phyloP scores from a whole-genome alignment of 495 filamentous ascomycete genomes.

The Poronia punctata region DNA sequence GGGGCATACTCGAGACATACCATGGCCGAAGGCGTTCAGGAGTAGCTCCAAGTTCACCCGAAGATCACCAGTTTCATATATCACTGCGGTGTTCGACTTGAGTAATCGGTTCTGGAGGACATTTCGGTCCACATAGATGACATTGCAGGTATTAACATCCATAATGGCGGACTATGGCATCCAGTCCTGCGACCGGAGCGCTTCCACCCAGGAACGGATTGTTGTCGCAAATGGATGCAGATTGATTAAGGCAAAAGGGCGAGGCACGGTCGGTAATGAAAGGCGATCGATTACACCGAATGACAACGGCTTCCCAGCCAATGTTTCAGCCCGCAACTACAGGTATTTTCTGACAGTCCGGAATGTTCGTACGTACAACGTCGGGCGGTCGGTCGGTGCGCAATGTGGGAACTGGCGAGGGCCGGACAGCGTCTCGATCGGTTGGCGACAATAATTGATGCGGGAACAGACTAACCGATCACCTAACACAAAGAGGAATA shows the following conservation, averaged over 20 bases:
- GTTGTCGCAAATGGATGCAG: conserved; percentile 1
- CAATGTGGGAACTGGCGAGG: conserved; percentile 17
- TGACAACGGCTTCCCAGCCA: conserved; percentile 5
- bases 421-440: conserved; percentile 15
- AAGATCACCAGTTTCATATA: conserved; percentile 27
- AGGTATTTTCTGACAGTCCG: conserved; percentile 2
- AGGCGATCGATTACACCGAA: conserved; percentile 13
- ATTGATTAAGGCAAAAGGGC: neutral
- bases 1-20: conserved; percentile 21
- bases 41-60: conserved; percentile 41
- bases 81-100: conserved; percentile 10
- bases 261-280: conserved; percentile 4
- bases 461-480: conserved; percentile 11
- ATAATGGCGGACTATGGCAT: conserved; percentile 43
- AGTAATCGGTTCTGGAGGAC: conserved; percentile 58
- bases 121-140: conserved; percentile 77
- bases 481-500: conserved; percentile 13
- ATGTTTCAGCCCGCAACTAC: conserved; percentile 16
- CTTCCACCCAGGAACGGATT: conserved; percentile 30
- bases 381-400: conserved; percentile 16
- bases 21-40: conserved; percentile 43
- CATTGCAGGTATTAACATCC: conserved; percentile 67
- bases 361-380: conserved; percentile 21
- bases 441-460: conserved; percentile 19
- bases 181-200: conserved; percentile 44